A percentile compares a stretch with the other conserved stretches of the same genome.
phyloP scores from a whole-genome alignment of 2,329 filamentous ascomycete genomes.

The Trematosphaeria pertusa region DNA sequence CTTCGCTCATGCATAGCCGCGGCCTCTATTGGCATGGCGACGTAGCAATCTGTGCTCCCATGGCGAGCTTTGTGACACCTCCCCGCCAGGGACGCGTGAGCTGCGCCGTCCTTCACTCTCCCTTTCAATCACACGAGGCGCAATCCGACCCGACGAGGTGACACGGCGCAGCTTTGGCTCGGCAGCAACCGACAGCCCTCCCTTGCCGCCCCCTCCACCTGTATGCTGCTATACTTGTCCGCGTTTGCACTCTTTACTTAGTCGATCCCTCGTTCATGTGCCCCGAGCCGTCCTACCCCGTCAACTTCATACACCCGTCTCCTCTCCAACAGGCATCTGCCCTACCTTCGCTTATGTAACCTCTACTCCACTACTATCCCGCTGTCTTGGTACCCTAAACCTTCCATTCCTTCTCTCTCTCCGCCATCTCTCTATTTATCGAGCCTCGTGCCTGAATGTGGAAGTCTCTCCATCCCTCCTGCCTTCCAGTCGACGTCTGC shows the following conservation, averaged over 20 bases:
- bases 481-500: slow-evolving; percentile 10
- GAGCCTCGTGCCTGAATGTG: slow-evolving; percentile 30
- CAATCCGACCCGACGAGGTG: slow-evolving; percentile 29
- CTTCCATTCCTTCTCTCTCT: slow-evolving; percentile 26
- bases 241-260: slow-evolving; percentile 23
- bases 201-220: slow-evolving; percentile 33
- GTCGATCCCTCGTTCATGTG: slow-evolving; percentile 26
- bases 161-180: slow-evolving; percentile 32
- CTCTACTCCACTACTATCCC: slow-evolving; percentile 30
- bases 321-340: slow-evolving; percentile 26
- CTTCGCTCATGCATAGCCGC: slow-evolving; percentile 25
- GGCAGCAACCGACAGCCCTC: slow-evolving; percentile 37
- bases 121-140: slow-evolving; percentile 37
- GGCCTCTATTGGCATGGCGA: slow-evolving; percentile 33
- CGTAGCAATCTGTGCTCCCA: slow-evolving; percentile 43
- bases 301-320: slow-evolving; percentile 28
- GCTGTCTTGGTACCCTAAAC: slow-evolving; percentile 26
- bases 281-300: slow-evolving; percentile 27
- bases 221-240: slow-evolving; percentile 35
- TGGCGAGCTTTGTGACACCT: slow-evolving; percentile 40
- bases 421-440: slow-evolving; percentile 32
- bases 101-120: slow-evolving; percentile 37
- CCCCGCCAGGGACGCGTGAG: slow-evolving; percentile 28
- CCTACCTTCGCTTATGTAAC: slow-evolving; percentile 38
- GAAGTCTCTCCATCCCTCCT: slow-evolving; percentile 15